Evolutionary conservation across 208 protist species (phyloP), one percentile per base, ranked within the genome.

Genomic region (Acanthamoeba triangularis): DNA sequence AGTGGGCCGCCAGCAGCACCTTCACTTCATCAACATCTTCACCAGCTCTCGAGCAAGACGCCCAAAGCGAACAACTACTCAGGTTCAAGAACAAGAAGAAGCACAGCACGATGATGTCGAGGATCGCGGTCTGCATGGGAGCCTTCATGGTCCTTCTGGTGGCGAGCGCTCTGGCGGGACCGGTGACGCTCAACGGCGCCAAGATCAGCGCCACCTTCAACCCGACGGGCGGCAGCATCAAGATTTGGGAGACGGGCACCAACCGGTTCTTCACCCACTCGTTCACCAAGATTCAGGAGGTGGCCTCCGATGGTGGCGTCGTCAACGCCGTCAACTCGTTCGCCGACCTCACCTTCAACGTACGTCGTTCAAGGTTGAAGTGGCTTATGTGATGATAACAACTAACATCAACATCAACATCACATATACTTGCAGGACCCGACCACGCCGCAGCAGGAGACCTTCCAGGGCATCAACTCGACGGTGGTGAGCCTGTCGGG

Each of bases 301-400:
- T 85, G 14, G 35, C 76, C n/a, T 0, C 76, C 47, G 25, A 52
- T 33, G 76, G 76, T 20, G 76, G 76, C 5, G 76, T 85, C 35
- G 76, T 85, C 23, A 85, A 85, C 25, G 76, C 76, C 18, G 76
- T 85, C 76, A 85, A 85, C 47, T 85, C 76, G 10, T 85, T 85
- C 76, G 11, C 76, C 23, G 76, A 35, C 25, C 33, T 85, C 41
- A 56, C 23, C 20, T 85, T 85, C 47, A 85, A 85, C n/a, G 76
- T 85, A 85, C 76, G 41, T 16, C 4, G 59, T 33, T 78, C 69
- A 78, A 33, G 33, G 1, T 28, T 37, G n/a, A 37, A n/a, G n/a
- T n/a, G n/a, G n/a, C n/a, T n/a, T n/a, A n/a, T n/a, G n/a, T 52
- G 35, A 23, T 41, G 28, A 49, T 33, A 3, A 3, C 1, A 23